A percentile compares a stretch with the other conserved stretches of the same genome.
phyloP scores from a whole-genome alignment of 2,329 filamentous ascomycete genomes.

The Ophiostoma australiae region DNA sequence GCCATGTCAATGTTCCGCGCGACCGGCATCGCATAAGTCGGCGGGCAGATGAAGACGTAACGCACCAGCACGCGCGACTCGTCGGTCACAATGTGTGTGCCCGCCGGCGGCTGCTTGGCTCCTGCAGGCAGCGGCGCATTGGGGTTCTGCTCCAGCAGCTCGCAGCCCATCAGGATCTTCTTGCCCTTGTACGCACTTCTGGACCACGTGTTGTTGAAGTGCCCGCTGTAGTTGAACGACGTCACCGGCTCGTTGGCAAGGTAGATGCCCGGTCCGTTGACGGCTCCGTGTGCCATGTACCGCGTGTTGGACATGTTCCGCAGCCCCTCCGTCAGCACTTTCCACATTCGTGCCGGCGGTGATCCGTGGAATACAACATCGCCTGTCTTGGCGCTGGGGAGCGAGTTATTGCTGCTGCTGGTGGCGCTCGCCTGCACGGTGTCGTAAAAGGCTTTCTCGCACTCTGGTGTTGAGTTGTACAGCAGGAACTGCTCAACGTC shows the following conservation, averaged over 20 bases:
- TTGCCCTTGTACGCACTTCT: conserved; percentile 24
- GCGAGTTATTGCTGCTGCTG: neutral
- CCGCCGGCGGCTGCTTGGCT: conserved; percentile 9
- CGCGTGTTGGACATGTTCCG: conserved; percentile 26
- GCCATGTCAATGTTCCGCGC: conserved; percentile 27
- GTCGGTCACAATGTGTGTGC: conserved; percentile 25
- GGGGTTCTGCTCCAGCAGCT: conserved; percentile 25
- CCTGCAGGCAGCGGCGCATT: conserved; percentile 11
- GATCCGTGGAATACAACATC: conserved; percentile 29
- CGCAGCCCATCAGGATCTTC: conserved; percentile 29
- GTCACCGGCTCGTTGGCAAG: conserved; percentile 26
- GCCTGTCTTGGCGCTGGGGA: neutral
- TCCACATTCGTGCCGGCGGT: conserved; percentile 26
- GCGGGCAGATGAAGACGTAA: conserved; percentile 30
- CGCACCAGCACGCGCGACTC: conserved; percentile 28
- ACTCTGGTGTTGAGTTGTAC: conserved; percentile 27
- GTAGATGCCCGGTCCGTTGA: conserved; percentile 26
- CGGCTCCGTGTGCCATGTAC: conserved; percentile 26
- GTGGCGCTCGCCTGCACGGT: conserved; percentile 1
- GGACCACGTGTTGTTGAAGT: conserved; percentile 23
- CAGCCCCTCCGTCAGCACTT: conserved; percentile 29
- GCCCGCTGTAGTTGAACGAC: conserved; percentile 23
- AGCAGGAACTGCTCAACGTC: conserved; percentile 29
- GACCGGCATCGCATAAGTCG: conserved; percentile 25
- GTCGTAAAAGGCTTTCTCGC: conserved; percentile 26